Base-by-base conservation (phyloP, 2,329 filamentous ascomycete species). In the Venturia nashicola region DNA sequence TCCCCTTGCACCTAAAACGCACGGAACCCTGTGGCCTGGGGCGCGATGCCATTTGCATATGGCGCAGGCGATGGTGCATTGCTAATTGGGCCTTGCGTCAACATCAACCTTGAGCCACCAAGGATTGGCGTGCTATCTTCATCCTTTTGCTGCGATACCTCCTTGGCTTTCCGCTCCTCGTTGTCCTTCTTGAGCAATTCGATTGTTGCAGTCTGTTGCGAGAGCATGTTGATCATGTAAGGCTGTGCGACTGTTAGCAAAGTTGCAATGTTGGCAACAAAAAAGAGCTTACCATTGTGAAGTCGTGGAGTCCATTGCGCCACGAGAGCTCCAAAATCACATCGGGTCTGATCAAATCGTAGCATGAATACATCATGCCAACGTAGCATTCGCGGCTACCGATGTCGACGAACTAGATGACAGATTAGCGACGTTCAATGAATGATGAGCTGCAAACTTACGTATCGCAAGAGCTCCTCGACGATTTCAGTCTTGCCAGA, bases 331-430 rank as follows among this genome's bases (percentile, higher is more conserved):
- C 94, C 76, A 99, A 85, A 65, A 99, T 88, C 62, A 95, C 82
- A 72, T 97, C 91, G 3, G 95, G 88, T 20, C 91, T 90, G 70
- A 99, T 92, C 67, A 99, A 88, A 65, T 97, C 94, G 77, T 99
- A 96, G 82, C 94, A 99, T 62, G 95, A 88, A 74, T 99, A 99
- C 60, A 99, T 84, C 92, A 99, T 99, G 73, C 92, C 95, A n/a
- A 97, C 94, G 74, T 96, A 99, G 83, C 94, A 99, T 76, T 99
- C 94, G 67, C 93, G 91, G 81, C 93, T 96, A 71, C 95, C 94
- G 77, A 99, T 97, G 73, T 99, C 94, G 72, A 99, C 94, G 71
- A 99, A 99, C 93, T 97, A 74, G 1, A 64, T 14, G 23, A 54
- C 44, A 23, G 23, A 67, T 80, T 73, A 80, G 76, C 65, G 65